Base-by-base conservation (phyloP, 495 filamentous ascomycete species). In the Hyaloscypha variabilis region DNA sequence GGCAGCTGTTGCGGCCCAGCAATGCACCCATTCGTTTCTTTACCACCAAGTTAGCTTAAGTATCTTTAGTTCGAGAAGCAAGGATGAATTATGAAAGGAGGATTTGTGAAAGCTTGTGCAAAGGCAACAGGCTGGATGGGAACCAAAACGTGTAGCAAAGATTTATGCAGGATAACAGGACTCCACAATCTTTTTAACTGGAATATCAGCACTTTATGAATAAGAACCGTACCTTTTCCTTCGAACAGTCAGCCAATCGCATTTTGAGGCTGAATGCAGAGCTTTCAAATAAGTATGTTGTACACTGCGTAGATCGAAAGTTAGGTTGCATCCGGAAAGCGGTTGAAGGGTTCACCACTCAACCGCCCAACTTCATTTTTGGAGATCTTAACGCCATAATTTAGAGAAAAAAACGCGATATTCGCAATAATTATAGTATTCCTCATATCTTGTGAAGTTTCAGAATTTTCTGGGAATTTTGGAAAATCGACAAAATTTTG, bases 131-230 rank as follows among this genome's bases (percentile, higher is more conserved):
- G 13, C 0, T 14, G 39, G 19, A 17, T 17, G 39, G 6, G 39
- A 19, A 5, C 31, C 31, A 36, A 46, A 19, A 46, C 4, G 11
- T 10, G 39, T 17, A 14, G 13, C 39, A 19, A 46, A 17, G 17
- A 17, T 14, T 10, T 25, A 25, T 54, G 51, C 25, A 54, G 51
- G 51, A 54, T 54, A 54, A 54, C 51, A 54, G 51, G 5, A 54
- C 51, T 26, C 19, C 51, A 54, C 51, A 54, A 54, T 54, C 28
- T 24, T 60, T n/a, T 30, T 46, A 10, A 26, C 6, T 25, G 58
- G 31, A 25, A 53, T 29, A 26, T 25, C 13, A 26, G 25, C 17
- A 53, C 25, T 46, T 46, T 19, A 46, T 46, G 39, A 11, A 17
- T 21, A 31, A 54, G 28, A 13, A 11, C 2, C 23, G 61, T 63